Evolutionary conservation across 768 basidiomycete species (phyloP).

Genomic region (Termitomyces sp.): DNA sequence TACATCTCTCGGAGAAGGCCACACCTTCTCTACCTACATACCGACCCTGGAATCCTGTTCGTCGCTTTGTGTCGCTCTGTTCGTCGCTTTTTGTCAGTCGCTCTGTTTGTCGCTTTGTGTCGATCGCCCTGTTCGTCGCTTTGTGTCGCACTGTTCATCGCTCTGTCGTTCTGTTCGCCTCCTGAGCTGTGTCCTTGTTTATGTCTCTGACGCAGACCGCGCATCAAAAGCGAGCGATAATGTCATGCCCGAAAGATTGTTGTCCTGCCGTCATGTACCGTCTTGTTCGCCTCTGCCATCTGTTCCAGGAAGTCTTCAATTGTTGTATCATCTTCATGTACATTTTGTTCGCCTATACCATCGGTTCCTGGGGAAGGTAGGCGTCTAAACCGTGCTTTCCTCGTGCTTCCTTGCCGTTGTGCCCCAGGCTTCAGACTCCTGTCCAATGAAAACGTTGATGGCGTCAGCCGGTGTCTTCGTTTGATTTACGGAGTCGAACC

Average conservation of each 20-base stretch:
- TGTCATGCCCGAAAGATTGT: not conserved
- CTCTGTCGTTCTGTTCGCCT: no score
- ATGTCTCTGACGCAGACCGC: not conserved
- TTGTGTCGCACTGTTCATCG: no score
- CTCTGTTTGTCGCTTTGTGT: no score
- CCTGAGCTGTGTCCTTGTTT: not conserved
- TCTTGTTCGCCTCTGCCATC: not conserved
- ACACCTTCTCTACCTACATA: no score
- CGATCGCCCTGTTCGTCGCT: no score
- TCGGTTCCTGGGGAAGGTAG: conserved; percentile 1
- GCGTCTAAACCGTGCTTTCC: not conserved
- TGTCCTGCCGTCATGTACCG: not conserved
- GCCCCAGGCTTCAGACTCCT: conserved; percentile 12
- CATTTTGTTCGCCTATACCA: not conserved
- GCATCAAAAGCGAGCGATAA: not conserved
- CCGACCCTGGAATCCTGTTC: no score
- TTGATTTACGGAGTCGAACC: not conserved
- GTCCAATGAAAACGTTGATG: not conserved
- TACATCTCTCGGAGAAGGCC: no score
- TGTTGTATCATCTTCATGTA: not conserved
- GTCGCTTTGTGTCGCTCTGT: no score
- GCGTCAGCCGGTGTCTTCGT: no score
- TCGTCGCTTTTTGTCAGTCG: no score
- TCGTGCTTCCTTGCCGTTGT: conserved; percentile 14
- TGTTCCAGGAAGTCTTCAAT: not conserved